A percentile compares a stretch with the other conserved stretches of the same genome.
Conservation (phyloP, 2,329 filamentous ascomycete species). For the Penicillium brevicompactum region DNA sequence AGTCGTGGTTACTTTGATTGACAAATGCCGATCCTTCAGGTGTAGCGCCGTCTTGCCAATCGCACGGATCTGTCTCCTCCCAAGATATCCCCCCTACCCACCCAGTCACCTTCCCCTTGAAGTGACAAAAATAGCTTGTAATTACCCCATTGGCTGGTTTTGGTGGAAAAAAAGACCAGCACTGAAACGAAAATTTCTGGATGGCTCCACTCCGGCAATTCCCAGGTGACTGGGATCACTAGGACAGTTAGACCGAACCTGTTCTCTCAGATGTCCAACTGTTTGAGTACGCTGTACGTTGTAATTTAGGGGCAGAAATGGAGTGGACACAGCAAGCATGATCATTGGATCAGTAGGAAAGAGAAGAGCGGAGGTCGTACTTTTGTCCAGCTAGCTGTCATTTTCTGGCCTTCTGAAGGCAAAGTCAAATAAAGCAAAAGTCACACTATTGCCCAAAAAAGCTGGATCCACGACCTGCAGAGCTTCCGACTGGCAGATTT, state of each 20-base stretch:
- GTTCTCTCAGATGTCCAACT: conserved; percentile 2
- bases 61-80: conserved; percentile 24
- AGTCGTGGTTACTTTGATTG: conserved; percentile 28
- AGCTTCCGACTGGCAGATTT: background rate
- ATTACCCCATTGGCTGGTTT: conserved; percentile 1
- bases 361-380: background rate
- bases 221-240: background rate
- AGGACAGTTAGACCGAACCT: conserved; percentile 3
- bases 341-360: conserved; percentile 1
- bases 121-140: conserved; percentile 2
- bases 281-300: background rate
- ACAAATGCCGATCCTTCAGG: conserved; percentile 31
- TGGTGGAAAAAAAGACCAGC: background rate
- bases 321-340: conserved; percentile 6
- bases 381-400: conserved; percentile 3
- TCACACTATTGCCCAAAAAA: background rate
- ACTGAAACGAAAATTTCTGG: background rate
- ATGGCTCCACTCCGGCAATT: background rate
- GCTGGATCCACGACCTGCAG: background rate
- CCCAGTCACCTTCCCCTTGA: conserved; percentile 17
- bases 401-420: conserved; percentile 1
- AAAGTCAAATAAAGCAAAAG: background rate
- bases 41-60: conserved; percentile 19
- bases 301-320: background rate
- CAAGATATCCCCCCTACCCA: conserved; percentile 11